A percentile compares a stretch with the other conserved stretches of the same genome.
Conservation (phyloP, 2,329 filamentous ascomycete species). For the Fusarium longipes region DNA sequence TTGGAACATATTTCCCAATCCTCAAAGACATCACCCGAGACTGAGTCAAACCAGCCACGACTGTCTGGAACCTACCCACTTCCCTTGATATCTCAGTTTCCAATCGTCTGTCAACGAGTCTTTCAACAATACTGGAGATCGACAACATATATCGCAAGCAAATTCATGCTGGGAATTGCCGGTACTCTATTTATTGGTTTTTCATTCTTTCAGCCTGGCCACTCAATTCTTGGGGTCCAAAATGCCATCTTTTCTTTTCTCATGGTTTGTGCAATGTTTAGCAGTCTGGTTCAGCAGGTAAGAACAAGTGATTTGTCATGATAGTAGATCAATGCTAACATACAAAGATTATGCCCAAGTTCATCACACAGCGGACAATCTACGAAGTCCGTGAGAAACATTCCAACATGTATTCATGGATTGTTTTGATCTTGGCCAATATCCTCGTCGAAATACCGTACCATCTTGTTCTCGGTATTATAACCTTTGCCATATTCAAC, state of each 20-base stretch:
- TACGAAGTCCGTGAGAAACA: slow-evolving; percentile 83
- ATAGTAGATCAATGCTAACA: slow-evolving; percentile 6
- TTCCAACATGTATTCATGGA: slow-evolving; percentile 79
- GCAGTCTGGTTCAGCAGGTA: slow-evolving; percentile 73
- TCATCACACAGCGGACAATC: slow-evolving; percentile 76
- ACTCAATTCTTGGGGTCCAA: slow-evolving; percentile 75
- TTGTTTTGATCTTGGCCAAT: slow-evolving; percentile 76
- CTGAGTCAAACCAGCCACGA: background rate
- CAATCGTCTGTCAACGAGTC: slow-evolving; percentile 72
- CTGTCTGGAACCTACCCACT: background rate
- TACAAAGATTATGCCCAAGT: slow-evolving; percentile 75
- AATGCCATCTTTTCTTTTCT: slow-evolving; percentile 81
- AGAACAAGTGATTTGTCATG: background rate
- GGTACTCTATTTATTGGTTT: slow-evolving; percentile 79
- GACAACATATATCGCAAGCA: slow-evolving; percentile 82
- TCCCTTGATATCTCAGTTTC: slow-evolving; percentile 63
- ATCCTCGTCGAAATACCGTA: slow-evolving; percentile 79
- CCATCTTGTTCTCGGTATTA: slow-evolving; percentile 70
- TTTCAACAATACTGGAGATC: slow-evolving; percentile 88
- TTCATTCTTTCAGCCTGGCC: slow-evolving; percentile 69
- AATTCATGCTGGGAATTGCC: slow-evolving; percentile 69
- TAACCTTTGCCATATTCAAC: slow-evolving; percentile 75
- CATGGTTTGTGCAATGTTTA: slow-evolving; percentile 80
- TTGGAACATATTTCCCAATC: background rate
- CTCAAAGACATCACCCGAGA: background rate